Evolutionary conservation across 345 rosid genomes (phyloP), one percentile per base, ranked within the genome.

Genomic region (Salix arbutifolia): DNA sequence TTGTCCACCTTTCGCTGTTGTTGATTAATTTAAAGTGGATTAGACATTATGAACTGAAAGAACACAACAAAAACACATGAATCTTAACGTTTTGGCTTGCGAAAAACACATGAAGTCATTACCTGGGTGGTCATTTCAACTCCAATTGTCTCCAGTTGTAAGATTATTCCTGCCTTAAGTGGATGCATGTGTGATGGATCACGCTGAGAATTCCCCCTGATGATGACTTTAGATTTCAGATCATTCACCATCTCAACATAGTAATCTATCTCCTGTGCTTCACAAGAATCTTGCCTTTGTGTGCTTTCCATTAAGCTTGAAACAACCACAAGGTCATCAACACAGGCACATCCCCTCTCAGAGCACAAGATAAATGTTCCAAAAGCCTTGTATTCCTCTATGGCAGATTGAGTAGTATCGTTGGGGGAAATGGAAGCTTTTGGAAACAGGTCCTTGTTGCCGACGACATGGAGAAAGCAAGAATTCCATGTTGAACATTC

Each of bases 281-380:
- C 83, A 33, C 40, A 46, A 66, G 62, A 75, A 67, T 26, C 40
- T 48, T 69, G 81, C 65, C 56, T 77, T 28, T 18, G 31, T 2
- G 58, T n/a, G n/a, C 66, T n/a, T 23, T 42, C 75, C 30, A 69
- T 71, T 76, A 88, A 67, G 68, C 74, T 69, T 25, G 19, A 30
- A 62, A 87, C 84, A 4, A 80, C 78, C 12, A 79, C 87, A 0
- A 89, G 85, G 77, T 86, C 88, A 5, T 91, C 89, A 13, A 84
- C 78, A 58, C 90, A 90, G 2, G 89, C 28, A 56, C 75, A 79
- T 26, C 88, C 82, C 21, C 30, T 65, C 12, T 69, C 80, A 35
- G 83, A 80, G 62, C 88, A 87, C 35, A 86, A 73, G 28, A 92
- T 76, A 83, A 80, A 90, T n/a, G 85, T 83, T 42, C 97, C 94